A percentile compares a stretch with the other conserved stretches of the same genome.
Evolutionary conservation across 1,284 basidiomycete species (phyloP).

Genomic region (Puccinia hordei): DNA sequence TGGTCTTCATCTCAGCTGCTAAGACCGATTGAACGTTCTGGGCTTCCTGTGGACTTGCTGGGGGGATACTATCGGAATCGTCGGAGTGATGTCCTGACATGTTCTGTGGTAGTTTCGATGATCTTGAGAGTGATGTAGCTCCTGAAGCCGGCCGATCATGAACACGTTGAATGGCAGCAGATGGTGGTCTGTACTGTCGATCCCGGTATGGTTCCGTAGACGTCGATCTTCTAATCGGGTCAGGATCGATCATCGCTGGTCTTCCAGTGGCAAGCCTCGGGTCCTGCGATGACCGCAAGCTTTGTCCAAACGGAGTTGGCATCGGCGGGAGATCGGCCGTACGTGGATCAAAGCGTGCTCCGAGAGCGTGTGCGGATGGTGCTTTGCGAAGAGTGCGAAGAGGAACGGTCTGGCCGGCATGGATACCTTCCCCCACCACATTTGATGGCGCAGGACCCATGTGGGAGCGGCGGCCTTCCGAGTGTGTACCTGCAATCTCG

Average conservation of each 20-base stretch:
- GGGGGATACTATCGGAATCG: conserved; percentile 6
- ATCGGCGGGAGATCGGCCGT: conserved; percentile 15
- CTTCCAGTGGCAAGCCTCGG: background rate
- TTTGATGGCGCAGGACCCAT: background rate
- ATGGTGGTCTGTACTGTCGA: conserved; percentile 38
- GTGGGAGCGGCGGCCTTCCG: background rate
- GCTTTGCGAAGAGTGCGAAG: conserved; percentile 27
- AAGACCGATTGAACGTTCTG: conserved; percentile 61
- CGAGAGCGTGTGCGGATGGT: conserved; percentile 45
- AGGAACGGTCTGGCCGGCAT: background rate
- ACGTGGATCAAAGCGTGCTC: background rate
- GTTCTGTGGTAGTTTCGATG: background rate
- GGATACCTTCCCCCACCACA: background rate
- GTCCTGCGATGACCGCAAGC: background rate
- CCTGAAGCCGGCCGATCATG: background rate
- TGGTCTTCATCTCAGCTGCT: conserved; percentile 96
- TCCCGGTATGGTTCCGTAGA: conserved; percentile 36
- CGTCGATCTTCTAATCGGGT: conserved; percentile 6
- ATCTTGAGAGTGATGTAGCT: conserved; percentile 4
- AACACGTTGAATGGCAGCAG: background rate
- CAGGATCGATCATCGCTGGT: background rate
- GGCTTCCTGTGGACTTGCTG: background rate
- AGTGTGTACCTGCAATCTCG: background rate
- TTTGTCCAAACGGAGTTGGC: background rate
- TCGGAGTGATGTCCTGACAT: conserved; percentile 2